A percentile compares a stretch with the other conserved stretches of the same genome.
Conservation (phyloP, 2,329 filamentous ascomycete genomes). For the Pseudogymnoascus sp. region DNA sequence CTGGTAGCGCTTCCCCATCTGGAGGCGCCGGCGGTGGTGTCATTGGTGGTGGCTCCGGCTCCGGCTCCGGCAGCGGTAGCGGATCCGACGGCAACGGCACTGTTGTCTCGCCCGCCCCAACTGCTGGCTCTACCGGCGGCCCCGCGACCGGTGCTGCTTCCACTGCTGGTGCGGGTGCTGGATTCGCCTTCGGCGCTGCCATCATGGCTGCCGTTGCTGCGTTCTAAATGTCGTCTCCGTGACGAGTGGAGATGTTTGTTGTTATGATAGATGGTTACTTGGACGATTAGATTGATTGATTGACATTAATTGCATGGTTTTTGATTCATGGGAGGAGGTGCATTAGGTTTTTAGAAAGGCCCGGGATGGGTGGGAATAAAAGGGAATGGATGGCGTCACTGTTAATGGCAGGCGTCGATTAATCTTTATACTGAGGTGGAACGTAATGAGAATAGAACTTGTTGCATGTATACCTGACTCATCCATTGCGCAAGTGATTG, state of each 20-base stretch:
- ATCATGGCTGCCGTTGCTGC: constrained; percentile 2
- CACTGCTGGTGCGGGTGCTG: background rate
- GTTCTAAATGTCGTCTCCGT: constrained; percentile 1
- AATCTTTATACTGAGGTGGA: background rate
- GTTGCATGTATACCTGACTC: background rate
- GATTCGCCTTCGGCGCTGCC: background rate
- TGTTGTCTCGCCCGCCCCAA: constrained; percentile 1
- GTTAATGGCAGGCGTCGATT: constrained; percentile 3
- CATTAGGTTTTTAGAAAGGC: background rate
- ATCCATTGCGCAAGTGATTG: background rate
- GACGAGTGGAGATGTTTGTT: background rate
- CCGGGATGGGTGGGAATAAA: background rate
- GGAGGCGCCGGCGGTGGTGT: background rate
- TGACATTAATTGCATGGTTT: background rate
- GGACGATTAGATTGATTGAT: background rate
- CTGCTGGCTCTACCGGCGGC: background rate
- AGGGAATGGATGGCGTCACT: constrained; percentile 3
- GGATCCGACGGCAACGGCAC: background rate
- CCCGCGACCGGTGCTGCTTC: background rate
- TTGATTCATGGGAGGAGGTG: too few relatives aligned
- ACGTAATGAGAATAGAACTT: background rate
- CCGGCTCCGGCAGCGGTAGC: background rate
- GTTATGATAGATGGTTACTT: background rate
- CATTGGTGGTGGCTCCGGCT: background rate
- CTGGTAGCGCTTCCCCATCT: background rate